Conservation (phyloP, 257 asterid species). For the Ilex asprella region DNA sequence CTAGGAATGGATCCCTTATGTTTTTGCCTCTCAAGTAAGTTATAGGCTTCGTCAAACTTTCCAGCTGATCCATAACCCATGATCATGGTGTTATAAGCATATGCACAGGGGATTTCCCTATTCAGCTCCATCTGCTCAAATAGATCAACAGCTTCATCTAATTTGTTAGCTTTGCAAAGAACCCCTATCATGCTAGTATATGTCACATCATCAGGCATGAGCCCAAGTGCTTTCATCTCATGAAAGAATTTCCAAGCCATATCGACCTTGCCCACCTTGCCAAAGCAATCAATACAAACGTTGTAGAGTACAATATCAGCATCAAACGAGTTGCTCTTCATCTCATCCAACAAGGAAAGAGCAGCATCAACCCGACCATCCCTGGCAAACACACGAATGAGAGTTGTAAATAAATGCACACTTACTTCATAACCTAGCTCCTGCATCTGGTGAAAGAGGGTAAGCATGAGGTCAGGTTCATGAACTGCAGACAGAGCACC, state of each 20-base stretch:
- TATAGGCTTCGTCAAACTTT: conserved; percentile 70
- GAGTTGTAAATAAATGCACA: conserved; percentile 76
- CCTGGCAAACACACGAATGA: conserved; percentile 74
- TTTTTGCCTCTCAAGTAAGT: conserved; percentile 84
- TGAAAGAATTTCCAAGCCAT: conserved; percentile 97
- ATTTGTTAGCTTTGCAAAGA: conserved; percentile 60
- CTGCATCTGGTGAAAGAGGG: conserved; percentile 82
- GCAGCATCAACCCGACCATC: conserved; percentile 87
- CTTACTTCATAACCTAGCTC: conserved; percentile 88
- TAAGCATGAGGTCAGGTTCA: conserved; percentile 70
- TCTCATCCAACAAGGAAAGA: conserved; percentile 70
- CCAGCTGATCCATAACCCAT: conserved; percentile 94
- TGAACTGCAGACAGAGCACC: conserved; percentile 63
- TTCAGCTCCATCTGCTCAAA: conserved; percentile 80
- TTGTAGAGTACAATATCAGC: conserved; percentile 91
- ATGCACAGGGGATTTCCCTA: conserved; percentile 81
- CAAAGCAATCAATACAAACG: conserved; percentile 87
- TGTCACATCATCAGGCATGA: conserved; percentile 77
- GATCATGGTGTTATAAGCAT: conserved; percentile 92
- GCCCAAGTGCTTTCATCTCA: conserved; percentile 65
- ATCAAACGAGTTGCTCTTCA: conserved; percentile 70
- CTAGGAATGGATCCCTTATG: conserved; percentile 79
- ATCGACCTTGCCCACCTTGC: conserved; percentile 85
- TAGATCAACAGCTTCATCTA: conserved; percentile 72
- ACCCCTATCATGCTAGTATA: conserved; percentile 92